Conservation (phyloP, 768 basidiomycete species). For the Suillus subluteus region DNA sequence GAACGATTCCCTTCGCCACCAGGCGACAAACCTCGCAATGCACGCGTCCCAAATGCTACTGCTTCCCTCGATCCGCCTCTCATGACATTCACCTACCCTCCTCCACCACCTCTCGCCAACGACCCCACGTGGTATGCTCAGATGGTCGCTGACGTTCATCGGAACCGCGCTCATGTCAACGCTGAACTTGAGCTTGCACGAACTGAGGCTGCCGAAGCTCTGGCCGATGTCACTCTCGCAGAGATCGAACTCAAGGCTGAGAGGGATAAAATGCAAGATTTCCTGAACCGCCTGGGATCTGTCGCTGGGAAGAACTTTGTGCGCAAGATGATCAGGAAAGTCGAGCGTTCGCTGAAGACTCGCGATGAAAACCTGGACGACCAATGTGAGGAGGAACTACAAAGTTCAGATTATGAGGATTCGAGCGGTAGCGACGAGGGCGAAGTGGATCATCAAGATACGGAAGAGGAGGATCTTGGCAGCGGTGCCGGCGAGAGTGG, state of each 20-base stretch:
- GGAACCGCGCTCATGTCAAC: constrained; percentile 29
- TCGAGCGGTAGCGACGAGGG: constrained; percentile 7
- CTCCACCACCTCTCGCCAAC: constrained; percentile 27
- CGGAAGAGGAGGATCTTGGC: background rate
- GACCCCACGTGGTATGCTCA: constrained; percentile 31
- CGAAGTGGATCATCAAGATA: constrained; percentile 3
- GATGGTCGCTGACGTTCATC: constrained; percentile 31
- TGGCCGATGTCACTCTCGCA: constrained; percentile 31
- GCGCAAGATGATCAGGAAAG: constrained; percentile 27
- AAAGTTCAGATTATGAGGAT: constrained; percentile 1
- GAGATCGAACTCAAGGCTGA: constrained; percentile 30
- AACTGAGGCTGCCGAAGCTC: constrained; percentile 24
- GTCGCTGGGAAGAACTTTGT: constrained; percentile 35
- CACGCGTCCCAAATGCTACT: constrained; percentile 1
- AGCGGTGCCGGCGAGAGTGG: background rate
- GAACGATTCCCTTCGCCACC: constrained; percentile 34
- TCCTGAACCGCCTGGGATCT: constrained; percentile 25
- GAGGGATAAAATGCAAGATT: constrained; percentile 25
- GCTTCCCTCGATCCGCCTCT: constrained; percentile 27
- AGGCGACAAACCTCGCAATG: constrained; percentile 14
- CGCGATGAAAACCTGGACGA: background rate
- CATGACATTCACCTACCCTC: constrained; percentile 32
- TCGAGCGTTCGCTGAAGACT: constrained; percentile 16
- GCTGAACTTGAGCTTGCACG: constrained; percentile 19
- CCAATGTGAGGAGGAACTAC: constrained; percentile 7